phyloP scores from a whole-genome alignment of 306 rosid species.

The Malus asiatica region DNA sequence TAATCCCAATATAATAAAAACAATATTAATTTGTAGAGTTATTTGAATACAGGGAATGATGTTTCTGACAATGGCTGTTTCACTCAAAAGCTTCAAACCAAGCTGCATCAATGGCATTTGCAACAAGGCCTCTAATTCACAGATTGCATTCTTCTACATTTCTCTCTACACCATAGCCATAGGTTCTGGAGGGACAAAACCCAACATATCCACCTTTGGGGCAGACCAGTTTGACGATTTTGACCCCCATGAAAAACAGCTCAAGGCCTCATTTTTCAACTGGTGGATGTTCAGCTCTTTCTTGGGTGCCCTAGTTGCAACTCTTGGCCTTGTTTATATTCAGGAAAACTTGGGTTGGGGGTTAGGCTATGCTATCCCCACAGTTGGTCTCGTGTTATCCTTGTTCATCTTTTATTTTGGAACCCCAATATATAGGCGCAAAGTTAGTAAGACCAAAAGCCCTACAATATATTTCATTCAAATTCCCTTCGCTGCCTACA shows the following conservation, averaged over 20 bases:
- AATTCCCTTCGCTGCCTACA: conserved; percentile 39
- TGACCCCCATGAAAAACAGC: conserved; percentile 35
- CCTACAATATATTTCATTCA: conserved; percentile 35
- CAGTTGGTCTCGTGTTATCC: conserved; percentile 44
- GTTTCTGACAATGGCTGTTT: conserved; percentile 49
- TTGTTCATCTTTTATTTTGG: conserved; percentile 44
- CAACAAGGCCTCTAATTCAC: conserved; percentile 36
- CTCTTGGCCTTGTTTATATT: conserved; percentile 58
- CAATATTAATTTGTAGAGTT: neutral
- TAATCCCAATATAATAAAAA: neutral
- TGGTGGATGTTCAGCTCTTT: conserved; percentile 74
- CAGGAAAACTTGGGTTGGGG: conserved; percentile 81
- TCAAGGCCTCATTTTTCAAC: conserved; percentile 69
- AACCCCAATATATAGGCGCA: conserved; percentile 63
- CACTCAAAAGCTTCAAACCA: conserved; percentile 44
- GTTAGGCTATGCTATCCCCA: conserved; percentile 55
- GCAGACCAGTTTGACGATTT: conserved; percentile 83
- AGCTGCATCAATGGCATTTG: conserved; percentile 43
- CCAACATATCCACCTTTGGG: conserved; percentile 67
- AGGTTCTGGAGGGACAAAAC: conserved; percentile 65
- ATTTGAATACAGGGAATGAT: conserved; percentile 39
- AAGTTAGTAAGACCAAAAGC: conserved; percentile 31
- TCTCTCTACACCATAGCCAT: conserved; percentile 60
- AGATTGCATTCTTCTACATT: conserved; percentile 40
- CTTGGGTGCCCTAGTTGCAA: conserved; percentile 51